Evolutionary conservation across 352 stramenopile genomes (phyloP).

Genomic region (Ophiocytium majus): DNA sequence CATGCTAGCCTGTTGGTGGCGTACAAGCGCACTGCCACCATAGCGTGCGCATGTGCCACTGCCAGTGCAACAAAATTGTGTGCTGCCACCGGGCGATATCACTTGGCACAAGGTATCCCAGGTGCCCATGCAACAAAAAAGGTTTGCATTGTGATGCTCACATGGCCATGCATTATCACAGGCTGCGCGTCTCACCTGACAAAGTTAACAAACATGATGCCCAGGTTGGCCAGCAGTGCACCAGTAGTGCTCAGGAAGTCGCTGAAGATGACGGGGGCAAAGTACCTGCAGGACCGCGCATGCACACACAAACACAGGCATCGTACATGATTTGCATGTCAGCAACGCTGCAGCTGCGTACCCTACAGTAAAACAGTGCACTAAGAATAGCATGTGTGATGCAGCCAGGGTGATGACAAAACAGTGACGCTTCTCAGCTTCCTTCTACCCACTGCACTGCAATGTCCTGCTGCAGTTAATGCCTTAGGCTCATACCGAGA

Average conservation of each 20-base stretch:
- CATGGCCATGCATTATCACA: background rate
- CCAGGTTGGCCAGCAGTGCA: slow-evolving; percentile 23
- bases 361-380: slow-evolving; percentile 3
- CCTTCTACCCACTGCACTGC: background rate
- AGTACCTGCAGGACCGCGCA: no score
- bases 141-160: background rate
- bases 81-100: background rate
- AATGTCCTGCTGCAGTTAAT: background rate
- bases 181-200: slow-evolving; percentile 18
- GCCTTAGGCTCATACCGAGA: no score
- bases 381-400: background rate
- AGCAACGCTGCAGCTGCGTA: no score
- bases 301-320: no score
- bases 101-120: no score
- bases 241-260: slow-evolving; percentile 25
- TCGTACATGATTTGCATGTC: no score
- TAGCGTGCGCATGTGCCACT: background rate
- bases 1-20: background rate
- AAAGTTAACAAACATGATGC: slow-evolving; percentile 23
- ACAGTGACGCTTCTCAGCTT: background rate
- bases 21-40: background rate
- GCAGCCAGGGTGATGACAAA: background rate
- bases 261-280: slow-evolving; percentile 36
- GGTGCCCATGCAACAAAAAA: slow-evolving; percentile 16
- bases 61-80: background rate